Conservation (phyloP, 768 basidiomycete species). For the Myochromella boudieri region DNA sequence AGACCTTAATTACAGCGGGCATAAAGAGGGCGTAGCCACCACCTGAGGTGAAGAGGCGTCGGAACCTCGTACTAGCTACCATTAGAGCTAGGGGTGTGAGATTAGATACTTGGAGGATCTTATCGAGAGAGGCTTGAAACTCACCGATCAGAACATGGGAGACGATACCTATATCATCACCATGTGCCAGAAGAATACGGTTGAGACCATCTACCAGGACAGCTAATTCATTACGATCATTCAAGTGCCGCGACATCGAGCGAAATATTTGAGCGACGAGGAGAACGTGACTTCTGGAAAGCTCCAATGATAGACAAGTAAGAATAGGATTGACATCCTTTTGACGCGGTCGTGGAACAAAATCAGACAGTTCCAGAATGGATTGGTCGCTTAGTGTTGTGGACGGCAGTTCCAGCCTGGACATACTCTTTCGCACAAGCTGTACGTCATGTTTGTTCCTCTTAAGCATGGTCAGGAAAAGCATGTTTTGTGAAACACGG, state of each 20-base stretch:
- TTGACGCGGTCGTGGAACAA: constrained; percentile 38
- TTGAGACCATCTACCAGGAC: constrained; percentile 71
- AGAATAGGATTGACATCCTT: constrained; percentile 22
- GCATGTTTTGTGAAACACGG: constrained; percentile 68
- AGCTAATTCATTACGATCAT: constrained; percentile 66
- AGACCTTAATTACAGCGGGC: constrained; percentile 69
- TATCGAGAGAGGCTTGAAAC: constrained; percentile 17
- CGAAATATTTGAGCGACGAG: constrained; percentile 70
- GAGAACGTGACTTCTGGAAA: constrained; percentile 69
- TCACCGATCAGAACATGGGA: constrained; percentile 70
- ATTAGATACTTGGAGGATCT: constrained; percentile 8
- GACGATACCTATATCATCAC: constrained; percentile 77
- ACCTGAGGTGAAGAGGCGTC: constrained; percentile 70
- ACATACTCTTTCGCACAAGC: constrained; percentile 62
- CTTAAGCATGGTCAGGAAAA: constrained; percentile 64
- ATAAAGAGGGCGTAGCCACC: constrained; percentile 77
- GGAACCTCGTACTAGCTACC: constrained; percentile 75
- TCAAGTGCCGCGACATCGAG: constrained; percentile 69
- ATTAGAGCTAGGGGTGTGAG: constrained; percentile 49
- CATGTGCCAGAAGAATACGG: constrained; percentile 64
- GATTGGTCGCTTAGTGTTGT: constrained; percentile 23
- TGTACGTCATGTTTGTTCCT: constrained; percentile 69
- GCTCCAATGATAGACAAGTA: constrained; percentile 52
- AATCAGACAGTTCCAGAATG: constrained; percentile 43
- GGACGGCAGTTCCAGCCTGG: constrained; percentile 58